Evolutionary conservation across 257 asterid species (phyloP).

Genomic region (Voacanga thouarsii): DNA sequence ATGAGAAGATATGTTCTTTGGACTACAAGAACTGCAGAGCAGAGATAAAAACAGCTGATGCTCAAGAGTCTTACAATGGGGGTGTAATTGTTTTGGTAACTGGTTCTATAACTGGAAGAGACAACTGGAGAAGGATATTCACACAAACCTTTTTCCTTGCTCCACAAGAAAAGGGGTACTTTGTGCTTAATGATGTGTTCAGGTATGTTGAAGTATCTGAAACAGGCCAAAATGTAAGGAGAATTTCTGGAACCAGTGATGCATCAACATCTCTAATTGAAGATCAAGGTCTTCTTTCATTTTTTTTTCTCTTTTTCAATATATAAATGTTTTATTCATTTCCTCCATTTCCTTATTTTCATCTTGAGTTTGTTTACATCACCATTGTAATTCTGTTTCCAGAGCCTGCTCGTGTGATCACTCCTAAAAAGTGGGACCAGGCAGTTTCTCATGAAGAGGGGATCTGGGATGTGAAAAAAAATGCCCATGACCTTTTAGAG

Average conservation of each 20-base stretch:
- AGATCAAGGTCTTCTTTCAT: conserved; percentile 47
- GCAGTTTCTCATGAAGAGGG: conserved; percentile 37
- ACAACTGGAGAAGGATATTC: conserved; percentile 51
- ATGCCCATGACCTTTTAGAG: conserved; percentile 30
- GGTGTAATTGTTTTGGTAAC: conserved; percentile 82
- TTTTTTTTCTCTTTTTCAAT: background rate
- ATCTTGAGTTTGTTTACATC: background rate
- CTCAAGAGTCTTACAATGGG: conserved; percentile 58
- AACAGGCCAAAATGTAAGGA: conserved; percentile 39
- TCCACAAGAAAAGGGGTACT: conserved; percentile 78
- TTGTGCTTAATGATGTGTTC: conserved; percentile 69
- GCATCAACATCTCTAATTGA: conserved; percentile 30
- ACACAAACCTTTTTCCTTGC: conserved; percentile 81
- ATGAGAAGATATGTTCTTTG: conserved; percentile 62
- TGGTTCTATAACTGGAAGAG: conserved; percentile 73
- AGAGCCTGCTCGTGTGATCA: conserved; percentile 53
- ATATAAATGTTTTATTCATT: background rate
- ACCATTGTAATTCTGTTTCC: conserved; percentile 26
- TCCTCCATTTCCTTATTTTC: background rate
- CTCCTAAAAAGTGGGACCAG: conserved; percentile 32
- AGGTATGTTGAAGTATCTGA: conserved; percentile 56
- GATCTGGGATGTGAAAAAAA: conserved; percentile 33
- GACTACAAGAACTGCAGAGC: conserved; percentile 77
- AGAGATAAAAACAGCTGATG: conserved; percentile 77
- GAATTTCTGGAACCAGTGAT: conserved; percentile 33